These are phyloP conservation scores for Nakaseomyces sp. DNA, from an alignment of 1,139 yeast genomes.

Conservation along the genomic window DNA sequence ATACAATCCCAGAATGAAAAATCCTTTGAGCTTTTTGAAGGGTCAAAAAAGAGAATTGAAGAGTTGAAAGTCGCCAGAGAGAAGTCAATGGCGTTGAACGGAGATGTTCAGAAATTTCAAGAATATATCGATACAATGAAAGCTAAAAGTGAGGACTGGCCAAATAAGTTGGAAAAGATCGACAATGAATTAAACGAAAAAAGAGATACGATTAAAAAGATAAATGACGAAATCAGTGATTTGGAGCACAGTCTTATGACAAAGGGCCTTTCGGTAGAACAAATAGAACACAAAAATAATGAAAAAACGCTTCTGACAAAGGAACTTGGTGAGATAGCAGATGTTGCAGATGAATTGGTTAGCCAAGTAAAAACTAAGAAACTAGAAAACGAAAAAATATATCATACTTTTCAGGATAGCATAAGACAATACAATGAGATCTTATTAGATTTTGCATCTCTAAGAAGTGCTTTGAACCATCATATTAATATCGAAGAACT, in stretches of 20 bases:
- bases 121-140: constrained; percentile 64
- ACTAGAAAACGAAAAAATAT: constrained; percentile 39
- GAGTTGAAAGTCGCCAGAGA: constrained; percentile 41
- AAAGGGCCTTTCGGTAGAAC: constrained; percentile 53
- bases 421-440: constrained; percentile 39
- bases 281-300: constrained; percentile 50
- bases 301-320: constrained; percentile 47
- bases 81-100: constrained; percentile 57
- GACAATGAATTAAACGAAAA: constrained; percentile 45
- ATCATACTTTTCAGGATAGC: constrained; percentile 43
- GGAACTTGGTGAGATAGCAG: constrained; percentile 44
- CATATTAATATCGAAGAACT: constrained; percentile 18
- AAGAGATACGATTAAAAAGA: constrained; percentile 37
- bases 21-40: constrained; percentile 29
- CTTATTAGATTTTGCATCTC: constrained; percentile 34
- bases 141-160: constrained; percentile 57
- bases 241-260: constrained; percentile 42
- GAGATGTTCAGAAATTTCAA: constrained; percentile 62
- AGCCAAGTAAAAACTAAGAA: constrained; percentile 41
- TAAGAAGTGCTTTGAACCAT: constrained; percentile 31
- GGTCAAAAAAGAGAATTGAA: constrained; percentile 33
- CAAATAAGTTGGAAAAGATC: constrained; percentile 45
- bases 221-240: constrained; percentile 40
- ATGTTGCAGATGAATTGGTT: constrained; percentile 35
- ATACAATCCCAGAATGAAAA: constrained; percentile 36